Percentiles rank a stretch among this genome's conserved stretches.
Evolutionary conservation across 495 filamentous ascomycete genomes (phyloP).

Genomic region (Massariosphaeria phaeospora): DNA sequence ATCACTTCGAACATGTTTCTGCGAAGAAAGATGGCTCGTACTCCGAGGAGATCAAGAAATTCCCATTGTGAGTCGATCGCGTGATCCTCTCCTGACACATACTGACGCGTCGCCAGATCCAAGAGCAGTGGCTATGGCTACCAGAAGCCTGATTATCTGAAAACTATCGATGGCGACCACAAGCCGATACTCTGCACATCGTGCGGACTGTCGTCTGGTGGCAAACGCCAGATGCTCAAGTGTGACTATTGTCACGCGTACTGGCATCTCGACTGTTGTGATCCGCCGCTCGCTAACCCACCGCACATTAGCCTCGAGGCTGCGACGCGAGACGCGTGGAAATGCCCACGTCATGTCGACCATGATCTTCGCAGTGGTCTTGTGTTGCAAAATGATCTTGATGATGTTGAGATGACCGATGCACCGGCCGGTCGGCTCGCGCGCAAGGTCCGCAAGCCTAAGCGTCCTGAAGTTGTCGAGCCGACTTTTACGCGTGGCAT

Average conservation of each 20-base stretch:
- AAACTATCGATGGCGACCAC: slow-evolving; percentile 53
- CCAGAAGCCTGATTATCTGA: slow-evolving; percentile 52
- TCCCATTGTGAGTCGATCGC: slow-evolving; percentile 31
- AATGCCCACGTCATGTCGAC: slow-evolving; percentile 81
- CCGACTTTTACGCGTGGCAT: slow-evolving; percentile 52
- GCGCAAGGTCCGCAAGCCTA: slow-evolving; percentile 51
- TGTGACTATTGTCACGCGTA: slow-evolving; percentile 67
- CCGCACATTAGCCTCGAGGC: slow-evolving; percentile 48
- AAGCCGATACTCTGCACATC: slow-evolving; percentile 54
- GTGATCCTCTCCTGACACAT: slow-evolving; percentile 5
- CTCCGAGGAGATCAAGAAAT: slow-evolving; percentile 54
- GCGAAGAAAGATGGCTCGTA: slow-evolving; percentile 75
- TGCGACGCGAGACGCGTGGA: slow-evolving; percentile 63
- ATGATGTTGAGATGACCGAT: slow-evolving; percentile 9
- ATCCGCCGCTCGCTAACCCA: slow-evolving; percentile 74
- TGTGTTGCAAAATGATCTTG: slow-evolving; percentile 19
- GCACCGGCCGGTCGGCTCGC: slow-evolving; percentile 14
- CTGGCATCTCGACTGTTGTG: slow-evolving; percentile 90
- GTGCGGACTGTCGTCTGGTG: slow-evolving; percentile 20
- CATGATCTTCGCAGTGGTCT: slow-evolving; percentile 43
- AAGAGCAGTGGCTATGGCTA: slow-evolving; percentile 31
- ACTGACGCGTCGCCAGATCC: slow-evolving; percentile 13
- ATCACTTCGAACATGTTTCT: slow-evolving; percentile 67
- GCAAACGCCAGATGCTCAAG: slow-evolving; percentile 34
- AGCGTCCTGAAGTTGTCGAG: slow-evolving; percentile 47